These are phyloP conservation scores for Globisporangium okanoganense DNA, from an alignment of 352 stramenopile genomes.

Conservation along the genomic window DNA sequence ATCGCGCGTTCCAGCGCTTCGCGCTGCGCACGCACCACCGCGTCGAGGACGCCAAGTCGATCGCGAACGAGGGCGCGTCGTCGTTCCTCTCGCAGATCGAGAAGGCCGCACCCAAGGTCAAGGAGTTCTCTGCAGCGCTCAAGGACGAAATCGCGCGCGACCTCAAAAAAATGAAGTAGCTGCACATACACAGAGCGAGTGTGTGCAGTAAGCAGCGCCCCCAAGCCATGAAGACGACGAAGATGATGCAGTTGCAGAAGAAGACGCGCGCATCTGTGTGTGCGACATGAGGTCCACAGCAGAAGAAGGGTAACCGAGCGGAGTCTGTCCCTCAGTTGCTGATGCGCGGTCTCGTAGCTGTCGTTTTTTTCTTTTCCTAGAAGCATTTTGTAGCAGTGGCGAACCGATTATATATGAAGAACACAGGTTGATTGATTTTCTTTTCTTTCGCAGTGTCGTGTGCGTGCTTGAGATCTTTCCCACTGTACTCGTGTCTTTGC, in stretches of 20 bases:
- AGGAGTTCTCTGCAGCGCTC: constrained; percentile 67
- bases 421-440: background rate
- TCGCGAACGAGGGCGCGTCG: constrained; percentile 45
- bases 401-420: constrained; percentile 9
- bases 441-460: background rate
- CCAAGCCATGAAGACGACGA: background rate
- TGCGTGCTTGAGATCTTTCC: background rate
- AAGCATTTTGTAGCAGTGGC: constrained; percentile 4
- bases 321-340: background rate
- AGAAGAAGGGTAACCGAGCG: background rate
- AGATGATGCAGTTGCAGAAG: background rate
- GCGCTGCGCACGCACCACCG: constrained; percentile 83
- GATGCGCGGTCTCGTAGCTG: background rate
- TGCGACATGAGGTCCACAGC: constrained; percentile 3
- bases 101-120: constrained; percentile 64
- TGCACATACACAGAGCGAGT: background rate
- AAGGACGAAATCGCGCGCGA: constrained; percentile 73
- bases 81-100: constrained; percentile 48
- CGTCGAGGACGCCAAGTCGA: constrained; percentile 77
- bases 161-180: constrained; percentile 73
- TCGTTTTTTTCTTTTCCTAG: background rate
- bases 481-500: background rate
- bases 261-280: background rate
- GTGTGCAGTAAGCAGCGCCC: background rate
- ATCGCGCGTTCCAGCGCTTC: constrained; percentile 79